Evolutionary conservation across 108 stramenopile genomes (phyloP), one percentile per base, ranked within the genome.

Genomic region (Cylindrotheca fusiformis): DNA sequence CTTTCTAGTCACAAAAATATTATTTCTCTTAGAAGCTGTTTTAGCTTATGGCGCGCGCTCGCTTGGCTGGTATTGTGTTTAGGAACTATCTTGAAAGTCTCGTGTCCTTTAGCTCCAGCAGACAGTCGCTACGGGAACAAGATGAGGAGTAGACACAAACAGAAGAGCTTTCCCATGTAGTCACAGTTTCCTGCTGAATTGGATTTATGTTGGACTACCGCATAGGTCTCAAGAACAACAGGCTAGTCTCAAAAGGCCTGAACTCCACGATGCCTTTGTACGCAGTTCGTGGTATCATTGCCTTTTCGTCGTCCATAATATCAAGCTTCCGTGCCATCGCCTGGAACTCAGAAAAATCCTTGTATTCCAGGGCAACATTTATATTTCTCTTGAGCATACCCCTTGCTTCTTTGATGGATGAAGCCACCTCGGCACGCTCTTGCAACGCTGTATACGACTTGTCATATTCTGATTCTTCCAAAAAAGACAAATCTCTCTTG

Each of bases 251-350:
- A 47, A 36, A 6, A 0, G 64, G 75, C 12, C 83, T 45, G 22
- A 82, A 61, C 56, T 90, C 88, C 1, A 97, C 94, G 48, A 97
- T 85, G 1, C 97, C 97, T 50, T 85, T 83, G 71, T 96, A 97
- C 8, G 88, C 93, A 23, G 95, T 96, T 30, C 97, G 78, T 19
- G 90, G 93, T 17, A 97, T 83, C 29, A 63, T 69, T 0, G 94
- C 97, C 80, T 97, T 97, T 74, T 92, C 87, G 65, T 97, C 92
- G 58, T 65, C 52, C 86, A 94, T 94, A 10, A 94, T 71, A 25
- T 82, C 70, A 28, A 97, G 67, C 31, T 48, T 8, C 46, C 32
- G n/a, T n/a, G 95, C 91, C 22, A 79, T 32, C 4, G 5, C 17
- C 49, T 52, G 33, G 56, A 91, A 95, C 27, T 80, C 51, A 4